Evolutionary conservation across 768 basidiomycete genomes (phyloP), one percentile per base, ranked within the genome.

Genomic region (Trametes cubensis): DNA sequence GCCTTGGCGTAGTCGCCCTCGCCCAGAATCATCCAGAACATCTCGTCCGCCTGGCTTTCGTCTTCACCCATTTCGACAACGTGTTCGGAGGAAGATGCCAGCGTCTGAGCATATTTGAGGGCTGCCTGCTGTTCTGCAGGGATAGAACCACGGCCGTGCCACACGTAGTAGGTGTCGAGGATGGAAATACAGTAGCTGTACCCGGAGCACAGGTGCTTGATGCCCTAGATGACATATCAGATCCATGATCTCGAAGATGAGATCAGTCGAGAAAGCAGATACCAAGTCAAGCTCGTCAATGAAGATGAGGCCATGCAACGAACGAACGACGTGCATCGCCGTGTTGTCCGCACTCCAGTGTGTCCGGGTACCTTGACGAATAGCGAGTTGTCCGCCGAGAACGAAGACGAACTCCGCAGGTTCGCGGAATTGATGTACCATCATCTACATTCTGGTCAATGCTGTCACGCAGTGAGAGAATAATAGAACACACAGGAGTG

Each of bases 21-120:
- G n/a, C 92, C 92, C 3, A 94, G 78, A 40, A 90, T 82, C 84
- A 90, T 86, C 89, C 92, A 92, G 70, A 94, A 92, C 83, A 92
- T 85, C 61, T 92, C 89, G 56, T 92, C 87, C 17, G 79, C 50
- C 42, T 88, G 87, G 55, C 80, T 80, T 66, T 84, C 82, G n/a
- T 84, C 83, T 67, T 94, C 90, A 1, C 73, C 63, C 10, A 93
- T 79, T 63, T 90, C 87, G 7, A 82, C 74, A 20, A 86, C 74
- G 17, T 69, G 69, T 7, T 73, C 73, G 4, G 75, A 71, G 49
- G 74, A 74, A 20, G 71, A 66, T 0, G 78, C 75, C 42, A 91
- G 74, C 6, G 71, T 74, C 34, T 76, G 74, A 3, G 83, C 88
- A 71, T 93, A 94, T 60, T 76, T 71, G 18, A 83, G 65, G 0